These are phyloP conservation scores for Porphyridium purpureum DNA, from an alignment of 23 red algal species.

Conservation along the genomic window DNA sequence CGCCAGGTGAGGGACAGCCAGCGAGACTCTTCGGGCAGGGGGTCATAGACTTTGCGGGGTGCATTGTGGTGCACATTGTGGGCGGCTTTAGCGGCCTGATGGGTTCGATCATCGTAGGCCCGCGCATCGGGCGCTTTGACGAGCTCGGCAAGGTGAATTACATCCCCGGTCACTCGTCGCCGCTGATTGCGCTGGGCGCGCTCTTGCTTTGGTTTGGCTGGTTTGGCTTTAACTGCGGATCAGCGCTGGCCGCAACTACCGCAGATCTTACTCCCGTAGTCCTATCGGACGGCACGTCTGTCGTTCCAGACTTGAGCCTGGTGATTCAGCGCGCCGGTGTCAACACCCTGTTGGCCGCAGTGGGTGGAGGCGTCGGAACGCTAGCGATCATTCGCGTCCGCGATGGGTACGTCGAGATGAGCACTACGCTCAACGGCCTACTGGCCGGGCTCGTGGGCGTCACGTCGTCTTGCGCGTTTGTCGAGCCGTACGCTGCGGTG, in stretches of 20 bases:
- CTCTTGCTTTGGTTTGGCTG: conserved; percentile 56
- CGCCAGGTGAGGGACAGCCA: too few relatives aligned
- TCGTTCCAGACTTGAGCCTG: neutral
- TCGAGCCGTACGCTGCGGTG: conserved; percentile 20
- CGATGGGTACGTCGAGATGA: conserved; percentile 10
- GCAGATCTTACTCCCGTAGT: conserved; percentile 2
- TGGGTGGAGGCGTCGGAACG: conserved; percentile 5
- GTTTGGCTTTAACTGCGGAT: conserved; percentile 68
- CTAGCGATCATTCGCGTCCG: conserved; percentile 12
- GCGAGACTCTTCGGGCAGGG: neutral
- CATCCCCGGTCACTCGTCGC: conserved; percentile 44
- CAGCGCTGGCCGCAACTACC: conserved; percentile 35
- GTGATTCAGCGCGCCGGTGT: conserved; percentile 9
- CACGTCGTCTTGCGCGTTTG: neutral
- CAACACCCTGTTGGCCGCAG: conserved; percentile 13
- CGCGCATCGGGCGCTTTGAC: conserved; percentile 47
- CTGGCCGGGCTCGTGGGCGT: conserved; percentile 7
- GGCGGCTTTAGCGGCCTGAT: conserved; percentile 25
- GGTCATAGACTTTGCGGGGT: conserved; percentile 39
- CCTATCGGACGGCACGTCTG: conserved; percentile 8
- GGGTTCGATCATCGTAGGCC: conserved; percentile 33
- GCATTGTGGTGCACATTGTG: conserved; percentile 36
- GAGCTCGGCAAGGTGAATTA: conserved; percentile 14
- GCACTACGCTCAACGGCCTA: conserved; percentile 18
- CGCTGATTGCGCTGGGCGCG: conserved; percentile 19